These are phyloP conservation scores for Pezicula rhizophila DNA, from an alignment of 2,329 filamentous ascomycete species.

Conservation along the genomic window DNA sequence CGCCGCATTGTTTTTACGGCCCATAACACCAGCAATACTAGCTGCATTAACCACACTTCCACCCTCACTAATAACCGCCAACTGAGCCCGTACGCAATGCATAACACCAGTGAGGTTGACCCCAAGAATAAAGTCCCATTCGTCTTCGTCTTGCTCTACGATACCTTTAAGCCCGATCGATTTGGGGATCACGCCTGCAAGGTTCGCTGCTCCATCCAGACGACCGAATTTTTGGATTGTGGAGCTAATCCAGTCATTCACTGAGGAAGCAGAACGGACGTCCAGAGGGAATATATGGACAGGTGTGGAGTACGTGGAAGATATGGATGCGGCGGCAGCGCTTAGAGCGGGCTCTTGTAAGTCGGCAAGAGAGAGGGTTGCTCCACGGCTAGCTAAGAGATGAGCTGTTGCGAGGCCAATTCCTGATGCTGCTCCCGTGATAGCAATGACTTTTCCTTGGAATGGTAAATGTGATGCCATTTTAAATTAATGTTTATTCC, in stretches of 20 bases:
- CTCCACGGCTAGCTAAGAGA: constrained; percentile 12
- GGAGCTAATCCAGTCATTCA: constrained; percentile 28
- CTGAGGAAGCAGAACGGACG: constrained; percentile 16
- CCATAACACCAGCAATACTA: constrained; percentile 34
- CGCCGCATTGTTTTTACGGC: constrained; percentile 21
- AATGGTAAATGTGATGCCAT: constrained; percentile 7
- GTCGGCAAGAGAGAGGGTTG: constrained; percentile 11
- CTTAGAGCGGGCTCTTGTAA: constrained; percentile 12
- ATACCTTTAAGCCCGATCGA: constrained; percentile 3
- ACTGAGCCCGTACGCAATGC: constrained; percentile 43
- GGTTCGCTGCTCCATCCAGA: constrained; percentile 33
- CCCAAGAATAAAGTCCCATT: constrained; percentile 36
- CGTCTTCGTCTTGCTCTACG: constrained; percentile 29
- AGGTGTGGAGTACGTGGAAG: constrained; percentile 12
- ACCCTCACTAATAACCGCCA: constrained; percentile 37
- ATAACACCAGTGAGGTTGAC: constrained; percentile 43
- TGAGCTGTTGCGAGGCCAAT: constrained; percentile 69
- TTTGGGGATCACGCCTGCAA: constrained; percentile 26
- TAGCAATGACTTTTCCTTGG: constrained; percentile 54
- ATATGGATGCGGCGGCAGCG: constrained; percentile 25
- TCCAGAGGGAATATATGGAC: constrained; percentile 24
- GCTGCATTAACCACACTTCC: constrained; percentile 53
- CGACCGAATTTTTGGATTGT: constrained; percentile 28
- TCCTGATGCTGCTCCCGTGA: constrained; percentile 71
- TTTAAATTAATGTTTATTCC: no score